Evolutionary conservation across 179 eudicot species (phyloP).

Genomic region (Silene vulgaris): DNA sequence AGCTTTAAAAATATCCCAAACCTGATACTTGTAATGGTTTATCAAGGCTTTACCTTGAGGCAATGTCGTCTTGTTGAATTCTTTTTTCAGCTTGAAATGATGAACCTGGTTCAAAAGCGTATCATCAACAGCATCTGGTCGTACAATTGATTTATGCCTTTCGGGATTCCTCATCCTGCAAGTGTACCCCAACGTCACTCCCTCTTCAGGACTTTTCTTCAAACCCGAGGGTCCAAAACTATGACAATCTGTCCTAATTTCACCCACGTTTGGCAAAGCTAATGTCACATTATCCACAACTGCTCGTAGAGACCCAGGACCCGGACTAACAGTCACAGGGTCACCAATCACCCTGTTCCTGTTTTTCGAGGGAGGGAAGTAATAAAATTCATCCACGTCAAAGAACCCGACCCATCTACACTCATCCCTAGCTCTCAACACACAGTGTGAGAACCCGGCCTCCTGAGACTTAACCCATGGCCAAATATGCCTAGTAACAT

Average conservation of each 20-base stretch:
- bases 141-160: slow-evolving; percentile 76
- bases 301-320: slow-evolving; percentile 41
- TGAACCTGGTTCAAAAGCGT: slow-evolving; percentile 75
- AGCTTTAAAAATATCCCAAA: slow-evolving; percentile 71
- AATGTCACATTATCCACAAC: slow-evolving; percentile 46
- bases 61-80: slow-evolving; percentile 39
- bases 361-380: slow-evolving; percentile 41
- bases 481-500: slow-evolving; percentile 74
- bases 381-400: slow-evolving; percentile 85
- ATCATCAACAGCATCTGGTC: slow-evolving; percentile 56
- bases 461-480: slow-evolving; percentile 97
- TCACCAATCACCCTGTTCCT: slow-evolving; percentile 11
- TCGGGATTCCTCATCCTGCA: slow-evolving; percentile 67
- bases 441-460: slow-evolving; percentile 92
- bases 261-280: slow-evolving; percentile 39
- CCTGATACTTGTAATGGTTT: slow-evolving; percentile 90
- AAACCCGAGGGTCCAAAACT: slow-evolving; percentile 83
- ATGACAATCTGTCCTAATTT: slow-evolving; percentile 64
- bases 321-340: slow-evolving; percentile 25
- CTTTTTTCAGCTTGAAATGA: slow-evolving; percentile 60
- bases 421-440: slow-evolving; percentile 52
- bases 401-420: slow-evolving; percentile 88
- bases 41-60: slow-evolving; percentile 37
- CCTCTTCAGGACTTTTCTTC: slow-evolving; percentile 39
- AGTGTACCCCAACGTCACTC: slow-evolving; percentile 70